These are phyloP conservation scores for Lasiosphaeria hispida DNA, from an alignment of 495 filamentous ascomycete genomes.

Conservation along the genomic window DNA sequence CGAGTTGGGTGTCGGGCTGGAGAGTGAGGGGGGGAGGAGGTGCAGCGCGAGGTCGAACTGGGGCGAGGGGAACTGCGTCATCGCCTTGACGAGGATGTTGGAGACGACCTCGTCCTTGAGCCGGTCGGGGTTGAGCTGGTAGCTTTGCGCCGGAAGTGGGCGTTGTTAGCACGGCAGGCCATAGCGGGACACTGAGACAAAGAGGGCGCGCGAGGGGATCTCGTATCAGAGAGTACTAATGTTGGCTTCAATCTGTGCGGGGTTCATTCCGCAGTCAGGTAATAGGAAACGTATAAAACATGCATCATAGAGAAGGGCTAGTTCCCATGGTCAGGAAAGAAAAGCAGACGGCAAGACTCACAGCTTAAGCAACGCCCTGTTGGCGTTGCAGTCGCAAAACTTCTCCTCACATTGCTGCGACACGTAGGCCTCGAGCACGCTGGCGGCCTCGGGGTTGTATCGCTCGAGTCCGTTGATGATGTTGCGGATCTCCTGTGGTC, in stretches of 20 bases:
- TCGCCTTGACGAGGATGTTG: conserved; percentile 96
- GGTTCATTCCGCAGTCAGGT: conserved; percentile 61
- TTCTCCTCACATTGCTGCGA: conserved; percentile 90
- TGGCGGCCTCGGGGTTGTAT: conserved; percentile 97
- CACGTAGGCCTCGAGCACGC: conserved; percentile 92
- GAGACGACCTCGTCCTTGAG: conserved; percentile 93
- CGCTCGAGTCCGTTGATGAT: conserved; percentile 95
- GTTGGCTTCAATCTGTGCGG: conserved; percentile 52
- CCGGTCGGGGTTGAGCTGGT: conserved; percentile 99
- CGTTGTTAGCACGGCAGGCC: neutral
- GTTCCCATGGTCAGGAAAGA: conserved; percentile 5
- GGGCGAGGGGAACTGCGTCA: conserved; percentile 94
- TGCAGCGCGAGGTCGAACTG: conserved; percentile 93
- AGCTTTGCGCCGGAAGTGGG: conserved; percentile 52
- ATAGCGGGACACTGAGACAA: neutral
- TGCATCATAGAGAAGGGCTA: conserved; percentile 59
- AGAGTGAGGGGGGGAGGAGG: conserved; percentile 63
- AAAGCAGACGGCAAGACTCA: conserved; percentile 53
- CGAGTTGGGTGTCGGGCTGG: conserved; percentile 41
- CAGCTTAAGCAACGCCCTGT: conserved; percentile 95
- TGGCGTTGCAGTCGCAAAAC: conserved; percentile 93
- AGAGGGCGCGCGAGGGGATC: conserved; percentile 13
- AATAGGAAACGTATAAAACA: conserved; percentile 94
- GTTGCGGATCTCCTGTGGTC: conserved; percentile 84
- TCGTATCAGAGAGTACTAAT: conserved; percentile 64